These are phyloP conservation scores for Picocystis salinarum DNA, from an alignment of 139 green algal genomes.

Conservation along the genomic window DNA sequence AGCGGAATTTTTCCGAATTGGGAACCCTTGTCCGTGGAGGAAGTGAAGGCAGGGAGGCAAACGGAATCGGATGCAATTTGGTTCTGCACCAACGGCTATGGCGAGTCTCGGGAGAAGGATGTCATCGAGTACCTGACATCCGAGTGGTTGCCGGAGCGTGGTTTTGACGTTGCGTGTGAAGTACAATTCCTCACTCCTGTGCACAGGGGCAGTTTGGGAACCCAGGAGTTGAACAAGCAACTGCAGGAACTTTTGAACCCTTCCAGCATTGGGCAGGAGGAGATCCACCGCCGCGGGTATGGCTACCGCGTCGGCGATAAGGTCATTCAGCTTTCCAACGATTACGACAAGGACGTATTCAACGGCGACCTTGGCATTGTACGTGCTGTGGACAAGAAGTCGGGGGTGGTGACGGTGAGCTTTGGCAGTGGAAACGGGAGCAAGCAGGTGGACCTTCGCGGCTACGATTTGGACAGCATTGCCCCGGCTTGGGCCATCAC, in stretches of 20 bases:
- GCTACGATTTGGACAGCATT: constrained; percentile 22
- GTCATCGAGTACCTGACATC: background rate
- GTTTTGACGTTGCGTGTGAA: background rate
- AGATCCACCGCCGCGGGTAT: background rate
- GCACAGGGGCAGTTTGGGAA: constrained; percentile 19
- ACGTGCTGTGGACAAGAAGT: constrained; percentile 9
- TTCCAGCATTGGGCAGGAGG: background rate
- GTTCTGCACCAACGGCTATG: background rate
- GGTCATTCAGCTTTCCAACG: constrained; percentile 51
- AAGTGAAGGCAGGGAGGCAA: background rate
- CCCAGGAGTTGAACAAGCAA: constrained; percentile 22
- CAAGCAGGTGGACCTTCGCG: background rate
- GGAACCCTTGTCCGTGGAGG: constrained; percentile 1
- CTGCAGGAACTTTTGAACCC: constrained; percentile 56
- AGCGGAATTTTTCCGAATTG: constrained; percentile 18
- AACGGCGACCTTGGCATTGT: constrained; percentile 60
- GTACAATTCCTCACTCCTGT: constrained; percentile 52
- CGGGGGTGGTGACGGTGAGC: constrained; percentile 4
- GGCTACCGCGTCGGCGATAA: constrained; percentile 32
- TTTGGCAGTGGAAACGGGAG: background rate
- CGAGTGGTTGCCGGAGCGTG: constrained; percentile 4
- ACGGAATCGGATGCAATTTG: background rate
- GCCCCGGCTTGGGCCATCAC: constrained; percentile 50
- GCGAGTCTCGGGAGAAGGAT: background rate
- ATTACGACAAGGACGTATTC: constrained; percentile 54